These are phyloP conservation scores for Aspergillus ibericus DNA, from an alignment of 2,329 filamentous ascomycete genomes.

Conservation along the genomic window DNA sequence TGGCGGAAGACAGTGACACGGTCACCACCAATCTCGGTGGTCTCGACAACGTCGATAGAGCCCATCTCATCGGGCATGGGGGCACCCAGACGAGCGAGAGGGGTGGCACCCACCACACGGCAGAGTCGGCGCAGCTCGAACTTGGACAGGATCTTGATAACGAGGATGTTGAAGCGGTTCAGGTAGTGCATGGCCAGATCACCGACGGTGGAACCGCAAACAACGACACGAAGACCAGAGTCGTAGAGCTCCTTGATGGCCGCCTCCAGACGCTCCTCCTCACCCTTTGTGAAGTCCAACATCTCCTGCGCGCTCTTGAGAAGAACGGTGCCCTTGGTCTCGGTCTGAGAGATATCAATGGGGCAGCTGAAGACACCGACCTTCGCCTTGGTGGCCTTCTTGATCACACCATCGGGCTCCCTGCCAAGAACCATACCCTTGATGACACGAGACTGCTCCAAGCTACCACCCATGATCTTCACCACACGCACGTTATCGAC, in stretches of 20 bases:
- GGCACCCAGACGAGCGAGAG: constrained; percentile 90
- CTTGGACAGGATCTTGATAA: constrained; percentile 96
- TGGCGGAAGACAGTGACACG: constrained; percentile 98
- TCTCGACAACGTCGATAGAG: constrained; percentile 90
- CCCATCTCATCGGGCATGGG: constrained; percentile 99
- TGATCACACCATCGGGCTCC: constrained; percentile 87
- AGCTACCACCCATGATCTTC: constrained; percentile 97
- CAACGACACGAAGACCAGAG: constrained; percentile 84
- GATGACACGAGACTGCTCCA: constrained; percentile 91
- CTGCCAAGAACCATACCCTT: constrained; percentile 98
- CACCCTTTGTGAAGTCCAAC: constrained; percentile 96
- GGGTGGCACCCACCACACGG: constrained; percentile 92
- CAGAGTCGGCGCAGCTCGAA: constrained; percentile 94
- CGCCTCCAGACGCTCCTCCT: constrained; percentile 87
- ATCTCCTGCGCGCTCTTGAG: constrained; percentile 98
- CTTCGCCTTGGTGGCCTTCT: constrained; percentile 90
- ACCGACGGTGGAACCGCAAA: constrained; percentile 90
- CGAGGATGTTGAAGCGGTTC: constrained; percentile 92
- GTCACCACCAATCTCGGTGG: constrained; percentile 94
- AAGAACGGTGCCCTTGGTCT: constrained; percentile 97
- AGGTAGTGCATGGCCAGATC: constrained; percentile 97
- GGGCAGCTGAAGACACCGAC: constrained; percentile 96
- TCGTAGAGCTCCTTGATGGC: constrained; percentile 95
- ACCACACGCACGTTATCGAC: constrained; percentile 98
- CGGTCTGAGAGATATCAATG: constrained; percentile 92